phyloP scores from a whole-genome alignment of 805 yeast species.

The Nakazawaea wickerhamii region DNA sequence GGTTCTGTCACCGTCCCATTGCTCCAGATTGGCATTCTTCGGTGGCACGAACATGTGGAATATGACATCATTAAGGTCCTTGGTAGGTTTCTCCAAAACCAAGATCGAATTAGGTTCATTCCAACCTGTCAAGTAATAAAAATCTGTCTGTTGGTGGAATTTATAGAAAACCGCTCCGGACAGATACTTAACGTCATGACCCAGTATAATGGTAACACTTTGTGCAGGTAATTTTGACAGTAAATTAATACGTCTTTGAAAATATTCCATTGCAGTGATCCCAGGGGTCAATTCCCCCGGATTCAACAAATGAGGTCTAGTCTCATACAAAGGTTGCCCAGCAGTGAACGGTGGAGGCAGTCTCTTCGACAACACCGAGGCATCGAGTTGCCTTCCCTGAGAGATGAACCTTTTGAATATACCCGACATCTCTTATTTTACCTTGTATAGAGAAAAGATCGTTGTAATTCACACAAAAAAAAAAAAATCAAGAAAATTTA shows the following conservation, averaged over 20 bases:
- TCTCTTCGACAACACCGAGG: conserved; percentile 2
- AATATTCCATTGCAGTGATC: conserved; percentile 79
- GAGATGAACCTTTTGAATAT: conserved; percentile 3
- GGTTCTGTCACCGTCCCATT: conserved; percentile 93
- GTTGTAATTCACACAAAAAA: not conserved
- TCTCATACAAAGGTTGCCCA: conserved; percentile 87
- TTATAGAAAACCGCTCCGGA: conserved; percentile 89
- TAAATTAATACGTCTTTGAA: conserved; percentile 58
- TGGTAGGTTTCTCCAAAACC: conserved; percentile 55
- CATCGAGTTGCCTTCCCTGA: not conserved
- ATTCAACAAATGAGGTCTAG: conserved; percentile 68
- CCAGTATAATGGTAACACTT: conserved; percentile 70
- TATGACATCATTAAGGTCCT: conserved; percentile 45
- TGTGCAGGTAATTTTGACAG: conserved; percentile 52
- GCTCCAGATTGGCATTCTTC: conserved; percentile 68
- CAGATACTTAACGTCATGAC: conserved; percentile 68
- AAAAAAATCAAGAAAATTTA: not conserved
- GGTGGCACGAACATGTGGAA: conserved; percentile 85
- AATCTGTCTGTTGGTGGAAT: conserved; percentile 88
- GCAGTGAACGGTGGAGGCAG: conserved; percentile 31
- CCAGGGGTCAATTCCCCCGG: conserved; percentile 87
- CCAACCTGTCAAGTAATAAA: conserved; percentile 88
- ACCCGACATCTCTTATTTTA: not conserved
- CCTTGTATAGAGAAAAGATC: not conserved
- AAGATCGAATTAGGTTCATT: conserved; percentile 79